phyloP scores from a whole-genome alignment of 305 asterid genomes.

The Fraxinus sp. region DNA sequence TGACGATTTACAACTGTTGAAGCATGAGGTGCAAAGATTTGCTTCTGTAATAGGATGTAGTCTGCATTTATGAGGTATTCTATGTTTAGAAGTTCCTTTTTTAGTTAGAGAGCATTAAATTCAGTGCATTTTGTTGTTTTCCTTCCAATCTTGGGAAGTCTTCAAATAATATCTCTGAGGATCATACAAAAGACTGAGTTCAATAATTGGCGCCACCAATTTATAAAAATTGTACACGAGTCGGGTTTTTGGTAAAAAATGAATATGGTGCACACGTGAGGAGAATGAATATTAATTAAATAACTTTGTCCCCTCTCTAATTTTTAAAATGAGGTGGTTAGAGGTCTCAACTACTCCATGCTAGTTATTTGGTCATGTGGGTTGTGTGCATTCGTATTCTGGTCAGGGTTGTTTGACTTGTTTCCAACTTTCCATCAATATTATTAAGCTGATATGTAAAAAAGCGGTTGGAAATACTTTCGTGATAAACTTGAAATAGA shows the following conservation, averaged over 20 bases:
- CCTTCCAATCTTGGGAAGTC: not conserved
- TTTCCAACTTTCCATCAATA: not conserved
- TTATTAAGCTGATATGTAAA: not conserved
- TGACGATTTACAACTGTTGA: not conserved
- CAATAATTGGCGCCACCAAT: not conserved
- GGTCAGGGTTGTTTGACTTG: not conserved
- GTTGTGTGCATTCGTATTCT: not conserved
- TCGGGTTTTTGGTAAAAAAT: not conserved
- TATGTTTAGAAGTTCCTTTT: not conserved
- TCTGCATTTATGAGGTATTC: not conserved
- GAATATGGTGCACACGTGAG: not conserved
- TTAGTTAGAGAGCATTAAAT: not conserved
- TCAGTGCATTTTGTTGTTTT: not conserved
- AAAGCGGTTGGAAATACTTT: not conserved
- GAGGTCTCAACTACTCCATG: not conserved
- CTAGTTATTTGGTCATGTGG: not conserved
- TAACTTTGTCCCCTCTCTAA: not conserved
- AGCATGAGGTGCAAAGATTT: not conserved
- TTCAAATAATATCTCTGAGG: not conserved
- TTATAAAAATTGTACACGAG: not conserved
- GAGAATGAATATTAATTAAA: not conserved
- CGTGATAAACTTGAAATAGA: not conserved
- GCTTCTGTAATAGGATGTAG: not conserved
- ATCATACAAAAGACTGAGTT: not conserved
- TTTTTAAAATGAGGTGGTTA: not conserved